A percentile compares a stretch with the other conserved stretches of the same genome.
Conservation (phyloP, 441 rosid species). For the Isatis lusitanica region DNA sequence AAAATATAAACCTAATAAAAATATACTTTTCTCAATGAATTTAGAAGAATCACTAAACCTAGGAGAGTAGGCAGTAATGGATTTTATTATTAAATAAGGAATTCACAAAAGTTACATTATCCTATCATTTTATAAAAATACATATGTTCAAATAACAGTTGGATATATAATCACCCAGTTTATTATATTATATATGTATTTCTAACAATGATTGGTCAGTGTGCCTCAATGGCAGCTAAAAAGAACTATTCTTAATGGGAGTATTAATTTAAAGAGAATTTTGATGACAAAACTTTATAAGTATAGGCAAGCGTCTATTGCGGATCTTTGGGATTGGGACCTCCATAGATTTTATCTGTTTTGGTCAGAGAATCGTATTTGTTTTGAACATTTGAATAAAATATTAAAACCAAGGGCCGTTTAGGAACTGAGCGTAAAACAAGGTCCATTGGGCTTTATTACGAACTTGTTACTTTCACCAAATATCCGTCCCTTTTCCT, state of each 20-base stretch:
- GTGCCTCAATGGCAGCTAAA: constrained; percentile 14
- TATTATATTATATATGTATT: background rate
- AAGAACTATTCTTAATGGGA: background rate
- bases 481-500: too few species aligned
- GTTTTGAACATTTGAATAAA: background rate
- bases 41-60: constrained; percentile 15
- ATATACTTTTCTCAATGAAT: background rate
- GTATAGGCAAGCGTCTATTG: constrained; percentile 22
- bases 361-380: constrained; percentile 12
- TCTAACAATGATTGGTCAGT: constrained; percentile 18
- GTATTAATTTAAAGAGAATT: background rate
- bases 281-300: constrained; percentile 8
- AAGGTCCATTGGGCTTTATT: constrained; percentile 5
- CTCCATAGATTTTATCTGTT: constrained; percentile 31
- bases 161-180: constrained; percentile 19
- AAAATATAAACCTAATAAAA: background rate
- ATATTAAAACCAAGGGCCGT: too few species aligned
- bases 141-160: background rate
- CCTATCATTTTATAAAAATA: background rate
- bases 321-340: constrained; percentile 36
- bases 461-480: background rate
- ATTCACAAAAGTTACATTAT: constrained; percentile 10
- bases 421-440: background rate
- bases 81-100: constrained; percentile 1
- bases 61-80: constrained; percentile 19